A percentile compares a stretch with the other conserved stretches of the same genome.
Evolutionary conservation across 106 monocot species (phyloP).

Genomic region (Posidonia australis): DNA sequence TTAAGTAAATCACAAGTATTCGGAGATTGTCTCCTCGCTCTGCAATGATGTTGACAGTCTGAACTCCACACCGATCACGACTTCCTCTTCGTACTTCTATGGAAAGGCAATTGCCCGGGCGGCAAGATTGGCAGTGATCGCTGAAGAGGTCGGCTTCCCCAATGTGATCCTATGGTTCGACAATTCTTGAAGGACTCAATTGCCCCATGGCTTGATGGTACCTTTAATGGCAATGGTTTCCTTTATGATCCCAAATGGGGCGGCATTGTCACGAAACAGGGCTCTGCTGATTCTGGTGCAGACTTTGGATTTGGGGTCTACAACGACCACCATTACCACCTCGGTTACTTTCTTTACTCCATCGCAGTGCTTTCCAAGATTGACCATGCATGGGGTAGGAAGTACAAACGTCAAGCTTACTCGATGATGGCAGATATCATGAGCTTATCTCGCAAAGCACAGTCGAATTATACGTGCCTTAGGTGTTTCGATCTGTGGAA

Average conservation of each 20-base stretch:
- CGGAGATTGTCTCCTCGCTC: constrained; percentile 48
- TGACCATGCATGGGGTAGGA: constrained; percentile 72
- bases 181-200: constrained; percentile 37
- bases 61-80: constrained; percentile 21
- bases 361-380: constrained; percentile 73
- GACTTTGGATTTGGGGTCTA: constrained; percentile 88
- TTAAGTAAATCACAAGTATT: too few relatives aligned
- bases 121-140: constrained; percentile 66
- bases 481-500: constrained; percentile 85
- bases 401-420: constrained; percentile 58
- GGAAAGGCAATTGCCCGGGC: constrained; percentile 84
- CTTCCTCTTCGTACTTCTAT: constrained; percentile 80
- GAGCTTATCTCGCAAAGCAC: constrained; percentile 31
- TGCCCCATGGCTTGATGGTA: constrained; percentile 86
- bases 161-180: constrained; percentile 55
- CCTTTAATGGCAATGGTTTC: constrained; percentile 69
- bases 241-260: constrained; percentile 81
- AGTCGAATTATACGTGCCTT: constrained; percentile 40
- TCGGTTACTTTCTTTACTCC: constrained; percentile 83
- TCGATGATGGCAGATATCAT: constrained; percentile 73
- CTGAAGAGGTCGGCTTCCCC: constrained; percentile 46
- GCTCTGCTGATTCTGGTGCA: constrained; percentile 55
- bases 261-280: constrained; percentile 69
- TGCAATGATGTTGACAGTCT: constrained; percentile 45
- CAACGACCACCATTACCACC: constrained; percentile 89